phyloP scores from a whole-genome alignment of 148 eudicot genomes.

The Fagopyrum tataricum region DNA sequence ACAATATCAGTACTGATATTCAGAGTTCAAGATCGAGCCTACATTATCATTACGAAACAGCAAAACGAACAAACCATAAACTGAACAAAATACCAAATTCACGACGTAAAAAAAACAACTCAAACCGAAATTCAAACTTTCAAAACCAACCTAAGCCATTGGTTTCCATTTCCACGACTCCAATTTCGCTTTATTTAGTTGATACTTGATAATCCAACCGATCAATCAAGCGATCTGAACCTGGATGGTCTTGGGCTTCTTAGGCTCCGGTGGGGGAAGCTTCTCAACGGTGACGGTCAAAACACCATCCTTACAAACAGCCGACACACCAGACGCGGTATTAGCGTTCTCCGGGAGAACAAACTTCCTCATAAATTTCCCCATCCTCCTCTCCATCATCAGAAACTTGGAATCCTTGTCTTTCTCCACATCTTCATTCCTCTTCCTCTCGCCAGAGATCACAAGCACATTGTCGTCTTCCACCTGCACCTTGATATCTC shows the following conservation, averaged over 20 bases:
- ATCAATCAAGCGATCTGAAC: constrained; percentile 37
- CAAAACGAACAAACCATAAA: neutral
- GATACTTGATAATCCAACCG: neutral
- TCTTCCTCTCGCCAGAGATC: constrained; percentile 50
- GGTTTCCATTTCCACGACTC: neutral
- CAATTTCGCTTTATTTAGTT: neutral
- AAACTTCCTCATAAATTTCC: constrained; percentile 77
- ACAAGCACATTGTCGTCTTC: constrained; percentile 61
- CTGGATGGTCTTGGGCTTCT: constrained; percentile 65
- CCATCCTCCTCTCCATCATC: constrained; percentile 65
- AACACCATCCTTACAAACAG: constrained; percentile 67
- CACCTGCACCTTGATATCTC: constrained; percentile 50
- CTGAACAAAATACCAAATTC: neutral
- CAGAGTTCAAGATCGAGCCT: neutral
- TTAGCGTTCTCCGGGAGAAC: constrained; percentile 61
- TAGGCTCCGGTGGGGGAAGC: constrained; percentile 57
- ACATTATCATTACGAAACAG: neutral
- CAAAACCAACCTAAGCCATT: neutral
- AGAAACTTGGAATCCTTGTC: constrained; percentile 49
- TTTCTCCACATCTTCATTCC: constrained; percentile 43
- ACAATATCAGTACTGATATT: neutral
- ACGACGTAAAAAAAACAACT: neutral
- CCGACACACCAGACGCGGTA: constrained; percentile 30
- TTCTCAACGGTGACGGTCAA: constrained; percentile 55
- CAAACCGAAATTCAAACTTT: neutral